phyloP scores from a whole-genome alignment of 805 yeast species.

The Spathaspora boniae region DNA sequence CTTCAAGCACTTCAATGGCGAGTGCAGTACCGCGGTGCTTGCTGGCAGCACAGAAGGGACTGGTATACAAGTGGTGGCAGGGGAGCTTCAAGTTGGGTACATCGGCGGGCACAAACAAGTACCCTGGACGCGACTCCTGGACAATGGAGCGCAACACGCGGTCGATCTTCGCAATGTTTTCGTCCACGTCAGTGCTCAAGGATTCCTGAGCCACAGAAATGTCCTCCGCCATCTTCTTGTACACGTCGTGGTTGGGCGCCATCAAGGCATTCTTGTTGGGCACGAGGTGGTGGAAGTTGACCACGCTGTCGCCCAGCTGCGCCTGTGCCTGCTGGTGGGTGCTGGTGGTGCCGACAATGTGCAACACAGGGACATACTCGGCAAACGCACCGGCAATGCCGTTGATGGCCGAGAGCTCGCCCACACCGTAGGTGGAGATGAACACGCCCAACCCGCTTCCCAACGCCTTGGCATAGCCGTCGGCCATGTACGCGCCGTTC shows the following conservation, averaged over 20 bases:
- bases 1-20: slow-evolving; percentile 14
- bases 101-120: slow-evolving; percentile 73
- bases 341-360: slow-evolving; percentile 70
- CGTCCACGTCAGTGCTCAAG: slow-evolving; percentile 35
- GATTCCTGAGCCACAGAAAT: slow-evolving; percentile 48
- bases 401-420: slow-evolving; percentile 81
- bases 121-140: slow-evolving; percentile 72
- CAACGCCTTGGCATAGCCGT: slow-evolving; percentile 74
- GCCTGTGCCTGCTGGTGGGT: slow-evolving; percentile 22
- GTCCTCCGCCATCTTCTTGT: slow-evolving; percentile 59
- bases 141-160: slow-evolving; percentile 54
- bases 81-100: slow-evolving; percentile 43
- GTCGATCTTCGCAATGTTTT: slow-evolving; percentile 57
- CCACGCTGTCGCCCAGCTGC: slow-evolving; percentile 10
- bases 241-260: slow-evolving; percentile 63
- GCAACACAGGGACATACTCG: slow-evolving; percentile 75
- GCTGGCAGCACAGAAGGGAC: slow-evolving; percentile 11
- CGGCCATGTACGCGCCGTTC: slow-evolving; percentile 87
- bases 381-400: slow-evolving; percentile 82
- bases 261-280: slow-evolving; percentile 46
- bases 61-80: slow-evolving; percentile 15
- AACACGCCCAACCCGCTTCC: slow-evolving; percentile 58
- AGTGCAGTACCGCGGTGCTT: slow-evolving; percentile 6
- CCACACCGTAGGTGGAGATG: slow-evolving; percentile 82
- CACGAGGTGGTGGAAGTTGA: slow-evolving; percentile 56